Evolutionary conservation across 1,139 yeast genomes (phyloP).

Genomic region (Suhomyces ambrosiae): DNA sequence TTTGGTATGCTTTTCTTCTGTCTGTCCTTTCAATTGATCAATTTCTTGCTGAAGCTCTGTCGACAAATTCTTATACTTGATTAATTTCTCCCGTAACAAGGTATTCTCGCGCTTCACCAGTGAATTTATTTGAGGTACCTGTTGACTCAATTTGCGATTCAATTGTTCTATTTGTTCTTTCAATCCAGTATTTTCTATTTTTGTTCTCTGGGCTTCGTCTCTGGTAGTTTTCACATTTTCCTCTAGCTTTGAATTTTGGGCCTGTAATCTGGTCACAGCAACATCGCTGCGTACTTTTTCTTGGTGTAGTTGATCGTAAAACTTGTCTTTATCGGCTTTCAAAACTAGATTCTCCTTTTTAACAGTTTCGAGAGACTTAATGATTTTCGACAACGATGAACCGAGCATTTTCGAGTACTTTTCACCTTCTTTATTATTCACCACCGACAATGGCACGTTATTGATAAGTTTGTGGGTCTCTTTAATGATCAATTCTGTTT

Average conservation of each 20-base stretch:
- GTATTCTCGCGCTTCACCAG: slow-evolving; percentile 30
- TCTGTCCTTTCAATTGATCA: slow-evolving; percentile 5
- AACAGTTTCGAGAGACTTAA: slow-evolving; percentile 23
- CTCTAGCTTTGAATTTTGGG: slow-evolving; percentile 6
- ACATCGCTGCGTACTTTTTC: slow-evolving; percentile 2
- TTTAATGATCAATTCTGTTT: slow-evolving; percentile 28
- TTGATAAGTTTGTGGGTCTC: slow-evolving; percentile 35
- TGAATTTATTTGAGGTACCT: slow-evolving; percentile 19
- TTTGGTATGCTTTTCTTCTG: not conserved
- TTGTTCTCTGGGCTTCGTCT: slow-evolving; percentile 7
- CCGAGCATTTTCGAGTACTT: slow-evolving; percentile 25
- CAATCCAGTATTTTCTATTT: slow-evolving; percentile 15
- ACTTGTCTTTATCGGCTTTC: slow-evolving; percentile 21
- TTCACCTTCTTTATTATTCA: slow-evolving; percentile 31
- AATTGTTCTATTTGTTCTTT: slow-evolving; percentile 16
- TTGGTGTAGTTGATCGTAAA: slow-evolving; percentile 2
- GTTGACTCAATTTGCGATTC: slow-evolving; percentile 15
- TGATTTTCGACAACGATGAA: slow-evolving; percentile 28
- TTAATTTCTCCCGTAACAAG: slow-evolving; percentile 35
- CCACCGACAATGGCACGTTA: slow-evolving; percentile 25
- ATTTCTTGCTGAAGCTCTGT: slow-evolving; percentile 20
- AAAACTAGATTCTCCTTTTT: slow-evolving; percentile 19
- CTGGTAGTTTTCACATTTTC: slow-evolving; percentile 1
- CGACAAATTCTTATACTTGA: slow-evolving; percentile 36
- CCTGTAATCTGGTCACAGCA: slow-evolving; percentile 1